phyloP scores from a whole-genome alignment of 2,329 filamentous ascomycete species.

The Talaromyces sp. region DNA sequence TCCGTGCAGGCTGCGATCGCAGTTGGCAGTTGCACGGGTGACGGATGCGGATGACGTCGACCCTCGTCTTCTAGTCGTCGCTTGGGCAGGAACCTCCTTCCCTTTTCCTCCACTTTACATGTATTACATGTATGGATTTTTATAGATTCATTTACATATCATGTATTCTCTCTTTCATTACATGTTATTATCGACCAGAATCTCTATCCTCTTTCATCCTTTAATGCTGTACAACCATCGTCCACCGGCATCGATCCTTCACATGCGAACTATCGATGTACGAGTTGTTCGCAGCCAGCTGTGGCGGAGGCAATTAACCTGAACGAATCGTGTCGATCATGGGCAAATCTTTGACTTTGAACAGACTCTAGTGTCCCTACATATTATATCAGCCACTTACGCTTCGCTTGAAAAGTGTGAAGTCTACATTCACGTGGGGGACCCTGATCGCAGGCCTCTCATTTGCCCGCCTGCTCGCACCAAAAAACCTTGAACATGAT shows the following conservation, averaged over 20 bases:
- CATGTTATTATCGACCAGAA: not conserved
- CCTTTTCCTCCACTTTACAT: not conserved
- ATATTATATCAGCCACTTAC: not conserved
- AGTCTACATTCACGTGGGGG: not conserved
- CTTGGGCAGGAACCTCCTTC: conserved; percentile 4
- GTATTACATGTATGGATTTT: no score
- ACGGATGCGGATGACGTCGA: conserved; percentile 38
- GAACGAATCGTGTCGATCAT: not conserved
- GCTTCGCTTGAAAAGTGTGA: not conserved
- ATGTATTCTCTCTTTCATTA: not conserved
- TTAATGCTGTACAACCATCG: not conserved
- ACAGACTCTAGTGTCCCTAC: not conserved
- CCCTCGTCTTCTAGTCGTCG: conserved; percentile 18
- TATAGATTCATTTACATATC: no score
- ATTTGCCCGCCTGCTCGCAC: not conserved
- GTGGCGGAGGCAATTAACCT: not conserved
- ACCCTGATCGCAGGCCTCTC: not conserved
- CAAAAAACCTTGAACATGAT: not conserved
- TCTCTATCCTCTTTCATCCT: not conserved
- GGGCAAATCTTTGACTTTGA: not conserved
- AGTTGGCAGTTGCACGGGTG: conserved; percentile 17
- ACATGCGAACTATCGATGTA: not conserved
- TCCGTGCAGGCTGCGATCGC: conserved; percentile 1
- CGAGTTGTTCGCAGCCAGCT: not conserved
- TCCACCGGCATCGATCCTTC: not conserved